These are phyloP conservation scores for Mortierella sp. DNA, from an alignment of 371 early-diverging fungal genomes.

Conservation along the genomic window DNA sequence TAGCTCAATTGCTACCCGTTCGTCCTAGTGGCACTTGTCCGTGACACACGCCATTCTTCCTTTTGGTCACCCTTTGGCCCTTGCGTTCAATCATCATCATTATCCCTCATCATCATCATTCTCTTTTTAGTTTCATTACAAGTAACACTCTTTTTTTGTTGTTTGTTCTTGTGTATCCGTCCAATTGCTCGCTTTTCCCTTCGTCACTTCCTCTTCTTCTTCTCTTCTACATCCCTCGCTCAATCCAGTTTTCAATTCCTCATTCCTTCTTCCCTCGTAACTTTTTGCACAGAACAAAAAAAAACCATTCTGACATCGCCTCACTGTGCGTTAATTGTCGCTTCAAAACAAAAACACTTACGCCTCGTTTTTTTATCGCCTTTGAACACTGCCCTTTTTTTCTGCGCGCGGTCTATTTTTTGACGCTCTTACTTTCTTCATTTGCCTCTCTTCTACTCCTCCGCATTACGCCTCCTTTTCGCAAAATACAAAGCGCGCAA, in stretches of 20 bases:
- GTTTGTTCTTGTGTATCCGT: neutral
- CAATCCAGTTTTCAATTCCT: neutral
- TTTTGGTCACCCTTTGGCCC: neutral
- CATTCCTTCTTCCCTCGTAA: neutral
- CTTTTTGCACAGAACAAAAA: neutral
- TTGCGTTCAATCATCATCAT: constrained; percentile 5
- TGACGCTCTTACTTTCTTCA: neutral
- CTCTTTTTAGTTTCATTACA: constrained; percentile 6
- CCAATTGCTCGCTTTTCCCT: neutral
- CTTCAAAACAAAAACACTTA: neutral
- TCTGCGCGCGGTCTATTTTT: neutral
- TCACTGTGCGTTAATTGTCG: neutral
- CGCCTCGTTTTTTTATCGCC: neutral
- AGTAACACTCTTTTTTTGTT: neutral
- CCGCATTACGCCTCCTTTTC: neutral
- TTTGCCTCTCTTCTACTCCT: neutral
- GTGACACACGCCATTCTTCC: neutral
- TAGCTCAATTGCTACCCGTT: neutral
- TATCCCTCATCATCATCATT: constrained; percentile 8
- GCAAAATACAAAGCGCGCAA: neutral
- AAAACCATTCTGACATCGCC: neutral
- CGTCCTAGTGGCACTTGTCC: neutral
- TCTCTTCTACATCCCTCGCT: neutral
- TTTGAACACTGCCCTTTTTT: neutral
- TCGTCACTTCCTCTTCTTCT: neutral